Evolutionary conservation across 352 stramenopile species (phyloP), one percentile per base, ranked within the genome.

Genomic region (Plasmopara halstedii): DNA sequence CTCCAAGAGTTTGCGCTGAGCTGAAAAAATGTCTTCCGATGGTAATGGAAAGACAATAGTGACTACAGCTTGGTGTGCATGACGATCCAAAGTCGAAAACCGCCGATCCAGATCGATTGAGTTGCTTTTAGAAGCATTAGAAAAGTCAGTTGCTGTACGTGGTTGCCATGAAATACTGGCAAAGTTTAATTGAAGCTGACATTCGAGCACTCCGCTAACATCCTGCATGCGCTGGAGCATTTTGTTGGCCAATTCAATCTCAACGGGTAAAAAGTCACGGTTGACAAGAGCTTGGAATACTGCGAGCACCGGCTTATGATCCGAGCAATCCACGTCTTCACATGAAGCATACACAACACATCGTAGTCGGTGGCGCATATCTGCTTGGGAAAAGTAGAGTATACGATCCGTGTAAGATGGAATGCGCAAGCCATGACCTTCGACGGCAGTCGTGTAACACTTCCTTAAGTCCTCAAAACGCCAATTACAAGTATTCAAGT

Each of bases 351-450:
- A 95, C 17, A 64, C 44, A 15, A 63, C 64, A 42, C 82, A 87
- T 17, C 67, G 68, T 29, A 95, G 59, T 7, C 73, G 69, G 23
- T 73, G 57, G 7, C 67, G 51, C 60, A 88, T 70, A 50, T 90
- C 80, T 0, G 62, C 55, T 29, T 92, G 68, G 7, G 84, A 94
- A 37, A 83, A 77, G 37, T 79, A 84, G 29, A 96, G 58, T 23
- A 96, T 93, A 15, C 86, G 82, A 44, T 96, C 86, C 8, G 86
- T 96, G 56, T 94, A 96, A 20, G 83, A 95, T 19, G 86, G 86
- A 11, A 92, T 74, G 23, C 85, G 85, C 41, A 38, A 62, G 11
- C 74, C 70, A 15, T 72, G 71, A n/a, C 67, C 71, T 20, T 76
- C 62, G 1, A 87, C 50, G 0, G 43, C 42, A 3, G 70, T 85